Evolutionary conservation across 495 filamentous ascomycete genomes (phyloP).

Genomic region (Daldinia caldariorum): DNA sequence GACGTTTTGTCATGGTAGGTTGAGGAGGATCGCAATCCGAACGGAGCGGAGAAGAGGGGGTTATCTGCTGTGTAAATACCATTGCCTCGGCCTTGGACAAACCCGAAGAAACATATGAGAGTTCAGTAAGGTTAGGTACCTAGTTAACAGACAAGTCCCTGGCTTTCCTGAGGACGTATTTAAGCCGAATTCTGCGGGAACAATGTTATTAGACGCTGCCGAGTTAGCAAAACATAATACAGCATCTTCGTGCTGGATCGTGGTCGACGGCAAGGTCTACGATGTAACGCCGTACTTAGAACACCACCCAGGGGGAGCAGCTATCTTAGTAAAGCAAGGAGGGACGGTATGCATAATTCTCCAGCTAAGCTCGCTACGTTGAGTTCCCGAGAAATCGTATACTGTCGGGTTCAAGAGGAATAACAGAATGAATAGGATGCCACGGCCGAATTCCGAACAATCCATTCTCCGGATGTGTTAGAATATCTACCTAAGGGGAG

Average conservation of each 20-base stretch:
- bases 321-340: slow-evolving; percentile 72
- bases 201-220: slow-evolving; percentile 35
- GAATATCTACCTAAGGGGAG: slow-evolving; percentile 70
- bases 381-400: background rate
- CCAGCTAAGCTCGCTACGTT: background rate
- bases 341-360: slow-evolving; percentile 51
- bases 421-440: slow-evolving; percentile 63
- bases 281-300: slow-evolving; percentile 76
- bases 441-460: slow-evolving; percentile 74
- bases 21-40: slow-evolving; percentile 4
- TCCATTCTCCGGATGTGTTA: slow-evolving; percentile 68
- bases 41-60: slow-evolving; percentile 13
- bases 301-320: slow-evolving; percentile 74
- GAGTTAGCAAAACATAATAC: slow-evolving; percentile 71
- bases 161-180: background rate
- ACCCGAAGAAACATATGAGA: background rate
- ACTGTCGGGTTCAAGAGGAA: background rate
- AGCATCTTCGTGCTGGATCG: slow-evolving; percentile 72
- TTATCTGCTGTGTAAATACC: slow-evolving; percentile 17
- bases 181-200: background rate
- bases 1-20: background rate
- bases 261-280: slow-evolving; percentile 77
- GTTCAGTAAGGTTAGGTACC: too few relatives aligned
- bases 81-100: background rate
- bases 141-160: background rate